Evolutionary conservation across 2,329 filamentous ascomycete species (phyloP).

Genomic region (Penicillium sp.): DNA sequence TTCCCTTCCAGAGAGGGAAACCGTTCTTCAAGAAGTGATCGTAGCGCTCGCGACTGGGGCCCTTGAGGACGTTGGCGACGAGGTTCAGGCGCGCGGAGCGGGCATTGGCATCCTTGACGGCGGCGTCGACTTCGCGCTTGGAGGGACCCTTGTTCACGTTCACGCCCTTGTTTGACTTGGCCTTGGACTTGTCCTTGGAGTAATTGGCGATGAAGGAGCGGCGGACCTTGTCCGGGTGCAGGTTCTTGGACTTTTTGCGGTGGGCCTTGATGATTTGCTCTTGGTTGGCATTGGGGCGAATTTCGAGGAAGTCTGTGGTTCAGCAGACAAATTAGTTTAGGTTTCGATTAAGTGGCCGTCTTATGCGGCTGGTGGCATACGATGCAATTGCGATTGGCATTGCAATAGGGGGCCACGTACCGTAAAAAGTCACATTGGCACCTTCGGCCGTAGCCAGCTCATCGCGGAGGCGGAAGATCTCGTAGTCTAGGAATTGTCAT

Average conservation of each 20-base stretch:
- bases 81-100: constrained; percentile 82
- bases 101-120: constrained; percentile 78
- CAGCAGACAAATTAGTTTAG: neutral
- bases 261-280: constrained; percentile 94
- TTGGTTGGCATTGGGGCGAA: constrained; percentile 70
- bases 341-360: neutral
- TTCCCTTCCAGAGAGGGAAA: constrained; percentile 95
- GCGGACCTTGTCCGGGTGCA: constrained; percentile 96
- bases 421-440: constrained; percentile 81
- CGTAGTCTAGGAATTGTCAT: constrained; percentile 66
- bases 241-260: constrained; percentile 76
- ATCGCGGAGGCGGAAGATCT: constrained; percentile 94
- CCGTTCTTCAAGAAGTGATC: constrained; percentile 92
- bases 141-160: constrained; percentile 71
- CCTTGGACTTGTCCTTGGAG: constrained; percentile 53
- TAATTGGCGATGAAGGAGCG: constrained; percentile 75
- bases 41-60: constrained; percentile 79
- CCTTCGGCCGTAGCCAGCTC: constrained; percentile 79
- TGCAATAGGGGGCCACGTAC: constrained; percentile 30
- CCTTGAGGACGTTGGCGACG: constrained; percentile 82
- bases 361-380: neutral
- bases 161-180: constrained; percentile 60
- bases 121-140: constrained; percentile 72
- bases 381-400: neutral
- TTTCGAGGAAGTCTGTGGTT: constrained; percentile 73